Evolutionary conservation across 164 flowering plant species (phyloP).

Genomic region (Macadamia integrifolia): DNA sequence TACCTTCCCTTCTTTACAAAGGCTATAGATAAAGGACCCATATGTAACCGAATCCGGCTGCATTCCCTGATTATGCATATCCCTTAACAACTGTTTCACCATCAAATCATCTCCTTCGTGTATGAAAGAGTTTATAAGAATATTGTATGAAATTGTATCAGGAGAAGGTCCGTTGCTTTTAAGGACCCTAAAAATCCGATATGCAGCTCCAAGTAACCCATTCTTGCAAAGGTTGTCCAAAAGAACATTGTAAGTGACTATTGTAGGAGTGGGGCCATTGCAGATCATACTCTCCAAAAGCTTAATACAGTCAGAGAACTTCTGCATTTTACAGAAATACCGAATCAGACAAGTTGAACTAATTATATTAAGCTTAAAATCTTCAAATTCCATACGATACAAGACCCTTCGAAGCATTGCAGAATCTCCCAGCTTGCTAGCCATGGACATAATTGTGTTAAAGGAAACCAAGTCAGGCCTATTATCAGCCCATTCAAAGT

Average conservation of each 20-base stretch:
- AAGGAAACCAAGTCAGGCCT: conserved; percentile 44
- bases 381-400: conserved; percentile 33
- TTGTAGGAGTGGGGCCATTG: conserved; percentile 28
- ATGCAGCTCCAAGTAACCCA: conserved; percentile 27
- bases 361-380: conserved; percentile 32
- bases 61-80: conserved; percentile 29
- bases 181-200: conserved; percentile 16
- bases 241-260: conserved; percentile 36
- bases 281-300: conserved; percentile 31
- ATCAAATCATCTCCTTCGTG: conserved; percentile 16
- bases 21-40: conserved; percentile 28
- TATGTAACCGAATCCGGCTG: conserved; percentile 32
- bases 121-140: conserved; percentile 37
- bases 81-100: conserved; percentile 26
- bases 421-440: conserved; percentile 38
- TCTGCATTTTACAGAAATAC: conserved; percentile 30
- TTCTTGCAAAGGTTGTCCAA: conserved; percentile 37
- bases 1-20: conserved; percentile 33
- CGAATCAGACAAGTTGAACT: conserved; percentile 34
- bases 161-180: conserved; percentile 23
- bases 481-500: conserved; percentile 22
- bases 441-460: conserved; percentile 45
- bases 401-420: conserved; percentile 27
- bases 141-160: conserved; percentile 36
- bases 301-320: conserved; percentile 28